Evolutionary conservation across 2,329 filamentous ascomycete species (phyloP), one percentile per base, ranked within the genome.

Genomic region (Cercospora citrullina): DNA sequence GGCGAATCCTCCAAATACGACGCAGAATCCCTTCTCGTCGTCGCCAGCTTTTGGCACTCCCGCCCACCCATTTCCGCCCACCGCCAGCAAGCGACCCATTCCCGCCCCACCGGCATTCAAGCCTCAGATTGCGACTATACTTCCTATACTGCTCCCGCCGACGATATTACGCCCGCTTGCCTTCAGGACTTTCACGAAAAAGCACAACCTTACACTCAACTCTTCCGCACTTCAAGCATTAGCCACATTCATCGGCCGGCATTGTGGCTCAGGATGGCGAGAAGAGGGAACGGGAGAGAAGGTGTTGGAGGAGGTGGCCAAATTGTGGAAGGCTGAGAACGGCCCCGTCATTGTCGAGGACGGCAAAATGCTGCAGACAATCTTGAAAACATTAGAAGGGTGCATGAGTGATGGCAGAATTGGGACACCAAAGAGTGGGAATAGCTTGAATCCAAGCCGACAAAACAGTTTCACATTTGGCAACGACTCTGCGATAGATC

Each of bases 161-260:
- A 88, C 93, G 9, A 96, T 92, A 0, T 83, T 99, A 48, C 87
- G 96, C 70, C 94, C 95, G 2, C 85, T 98, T 21, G 96, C 95
- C 8, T 98, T 99, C 77, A 89, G 95, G 58, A 96, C 92, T 0
- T 96, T 99, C 73, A 99, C 95, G 1, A 97, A 97, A 80, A 99
- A 98, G 77, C 93, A 99, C 81, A 96, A 94, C 74, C 84, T 99
- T 65, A 98, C 94, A 0, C 87, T 99, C 63, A 94, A 92, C 7
- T 95, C 94, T 0, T 89, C 93, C 0, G 93, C 95, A 0, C 83
- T 99, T 5, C 90, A 94, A 78, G 88, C 91, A 58, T 85, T 99
- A 33, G 94, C 95, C 21, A 86, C 87, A 1, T 99, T 99, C 79
- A 91, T 99, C 63, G 96, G 95, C 10, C 90, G 92, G 73, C 91